Conservation (phyloP, 495 filamentous ascomycete genomes). For the Trichoderma orchidacearum region DNA sequence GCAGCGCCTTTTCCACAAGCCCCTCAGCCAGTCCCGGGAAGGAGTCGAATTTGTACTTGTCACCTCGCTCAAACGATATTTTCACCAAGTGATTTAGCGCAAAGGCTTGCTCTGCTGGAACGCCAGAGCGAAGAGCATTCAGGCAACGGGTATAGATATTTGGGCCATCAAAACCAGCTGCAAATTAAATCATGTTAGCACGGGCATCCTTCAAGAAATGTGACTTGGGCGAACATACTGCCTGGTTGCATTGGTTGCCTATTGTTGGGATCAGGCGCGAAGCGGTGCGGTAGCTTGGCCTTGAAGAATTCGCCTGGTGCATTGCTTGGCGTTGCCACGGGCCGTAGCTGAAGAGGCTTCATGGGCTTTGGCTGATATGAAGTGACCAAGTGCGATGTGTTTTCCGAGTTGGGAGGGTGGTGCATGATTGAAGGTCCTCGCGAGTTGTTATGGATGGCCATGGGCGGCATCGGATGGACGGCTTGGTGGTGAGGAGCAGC, state of each 20-base stretch:
- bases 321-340: slow-evolving; percentile 54
- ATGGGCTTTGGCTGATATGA: slow-evolving; percentile 45
- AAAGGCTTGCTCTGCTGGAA: slow-evolving; percentile 73
- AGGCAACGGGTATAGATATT: slow-evolving; percentile 85
- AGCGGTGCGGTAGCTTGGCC: slow-evolving; percentile 24
- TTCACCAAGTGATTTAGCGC: slow-evolving; percentile 87
- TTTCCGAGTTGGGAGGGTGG: slow-evolving; percentile 23
- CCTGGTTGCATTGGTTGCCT: slow-evolving; percentile 14
- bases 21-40: slow-evolving; percentile 85
- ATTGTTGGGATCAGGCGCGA: slow-evolving; percentile 9
- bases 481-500: slow-evolving; percentile 11
- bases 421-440: slow-evolving; percentile 23
- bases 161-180: slow-evolving; percentile 52
- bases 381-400: slow-evolving; percentile 34
- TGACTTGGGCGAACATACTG: slow-evolving; percentile 9
- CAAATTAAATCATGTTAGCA: not conserved
- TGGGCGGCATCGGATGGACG: not conserved
- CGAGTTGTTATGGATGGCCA: not conserved
- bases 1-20: slow-evolving; percentile 68
- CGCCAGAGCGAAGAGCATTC: slow-evolving; percentile 62
- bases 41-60: slow-evolving; percentile 87
- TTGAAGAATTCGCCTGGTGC: slow-evolving; percentile 47
- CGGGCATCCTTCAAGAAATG: not conserved
- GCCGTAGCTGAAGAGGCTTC: slow-evolving; percentile 46
- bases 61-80: slow-evolving; percentile 84